Evolutionary conservation across 2,329 filamentous ascomycete genomes (phyloP).

Genomic region (Aspergillus chevalieri): DNA sequence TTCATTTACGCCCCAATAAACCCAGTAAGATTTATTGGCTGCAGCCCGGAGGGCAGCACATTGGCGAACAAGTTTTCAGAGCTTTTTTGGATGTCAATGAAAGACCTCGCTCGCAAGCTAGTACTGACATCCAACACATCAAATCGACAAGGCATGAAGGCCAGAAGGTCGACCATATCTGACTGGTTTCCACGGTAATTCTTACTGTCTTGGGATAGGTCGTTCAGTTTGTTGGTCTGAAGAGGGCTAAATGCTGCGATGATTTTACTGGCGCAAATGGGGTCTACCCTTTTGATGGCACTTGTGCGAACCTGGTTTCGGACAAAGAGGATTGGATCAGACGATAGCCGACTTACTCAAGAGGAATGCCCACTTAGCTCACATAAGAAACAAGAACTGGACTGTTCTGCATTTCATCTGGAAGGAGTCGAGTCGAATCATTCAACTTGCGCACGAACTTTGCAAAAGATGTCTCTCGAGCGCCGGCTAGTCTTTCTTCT

Average conservation of each 20-base stretch:
- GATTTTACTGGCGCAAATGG: slow-evolving; percentile 32
- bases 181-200: slow-evolving; percentile 17
- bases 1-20: slow-evolving; percentile 16
- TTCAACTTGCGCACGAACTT: slow-evolving; percentile 13
- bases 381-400: slow-evolving; percentile 26
- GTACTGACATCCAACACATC: slow-evolving; percentile 16
- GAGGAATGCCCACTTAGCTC: slow-evolving; percentile 15
- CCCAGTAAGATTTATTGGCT: slow-evolving; percentile 33
- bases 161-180: slow-evolving; percentile 8
- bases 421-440: slow-evolving; percentile 15
- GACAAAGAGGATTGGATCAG: slow-evolving; percentile 23
- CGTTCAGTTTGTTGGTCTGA: slow-evolving; percentile 34
- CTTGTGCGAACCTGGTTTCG: slow-evolving; percentile 29
- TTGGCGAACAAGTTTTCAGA: slow-evolving; percentile 35
- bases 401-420: slow-evolving; percentile 26
- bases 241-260: slow-evolving; percentile 32
- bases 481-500: slow-evolving; percentile 7
- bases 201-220: slow-evolving; percentile 30
- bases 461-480: slow-evolving; percentile 1
- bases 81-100: slow-evolving; percentile 29
- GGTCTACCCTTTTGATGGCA: slow-evolving; percentile 32
- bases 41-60: slow-evolving; percentile 31
- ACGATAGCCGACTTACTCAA: slow-evolving; percentile 20
- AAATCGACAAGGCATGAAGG: slow-evolving; percentile 20
- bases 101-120: slow-evolving; percentile 8